These are phyloP conservation scores for Kondoa malvinella DNA, from an alignment of 768 basidiomycete genomes.

Conservation along the genomic window DNA sequence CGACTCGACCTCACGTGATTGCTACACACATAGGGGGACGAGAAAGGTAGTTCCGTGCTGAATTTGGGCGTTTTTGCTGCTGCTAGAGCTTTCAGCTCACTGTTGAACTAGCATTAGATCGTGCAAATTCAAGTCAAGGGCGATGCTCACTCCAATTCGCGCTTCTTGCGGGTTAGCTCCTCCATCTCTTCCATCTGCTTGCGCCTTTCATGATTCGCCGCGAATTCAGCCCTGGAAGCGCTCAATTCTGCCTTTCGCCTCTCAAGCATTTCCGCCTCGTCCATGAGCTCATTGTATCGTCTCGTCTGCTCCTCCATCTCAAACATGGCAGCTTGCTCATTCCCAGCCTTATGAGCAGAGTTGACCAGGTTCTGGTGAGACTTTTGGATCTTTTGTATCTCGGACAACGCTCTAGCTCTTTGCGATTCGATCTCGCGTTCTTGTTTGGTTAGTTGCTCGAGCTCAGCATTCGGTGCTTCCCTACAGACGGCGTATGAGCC, in stretches of 20 bases:
- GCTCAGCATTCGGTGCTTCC: not conserved
- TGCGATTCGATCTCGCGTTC: not conserved
- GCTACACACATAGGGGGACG: not conserved
- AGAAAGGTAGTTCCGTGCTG: not conserved
- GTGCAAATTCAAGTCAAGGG: not conserved
- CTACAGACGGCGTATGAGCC: no score
- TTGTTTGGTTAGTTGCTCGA: not conserved
- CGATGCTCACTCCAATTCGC: not conserved
- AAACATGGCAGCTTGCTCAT: not conserved
- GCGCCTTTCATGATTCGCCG: not conserved
- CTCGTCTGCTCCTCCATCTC: not conserved
- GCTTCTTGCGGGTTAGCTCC: not conserved
- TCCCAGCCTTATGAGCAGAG: not conserved
- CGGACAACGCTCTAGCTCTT: not conserved
- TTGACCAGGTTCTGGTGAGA: not conserved
- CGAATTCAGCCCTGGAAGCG: not conserved
- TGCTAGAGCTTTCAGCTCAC: not conserved
- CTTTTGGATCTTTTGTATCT: not conserved
- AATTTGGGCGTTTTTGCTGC: not conserved
- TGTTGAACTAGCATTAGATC: not conserved
- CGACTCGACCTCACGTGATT: not conserved
- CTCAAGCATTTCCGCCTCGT: not conserved
- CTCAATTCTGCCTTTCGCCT: not conserved
- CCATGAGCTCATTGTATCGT: not conserved
- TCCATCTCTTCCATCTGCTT: not conserved